Evolutionary conservation across 1,284 basidiomycete species (phyloP), one percentile per base, ranked within the genome.

Genomic region (Peniophora sp.): DNA sequence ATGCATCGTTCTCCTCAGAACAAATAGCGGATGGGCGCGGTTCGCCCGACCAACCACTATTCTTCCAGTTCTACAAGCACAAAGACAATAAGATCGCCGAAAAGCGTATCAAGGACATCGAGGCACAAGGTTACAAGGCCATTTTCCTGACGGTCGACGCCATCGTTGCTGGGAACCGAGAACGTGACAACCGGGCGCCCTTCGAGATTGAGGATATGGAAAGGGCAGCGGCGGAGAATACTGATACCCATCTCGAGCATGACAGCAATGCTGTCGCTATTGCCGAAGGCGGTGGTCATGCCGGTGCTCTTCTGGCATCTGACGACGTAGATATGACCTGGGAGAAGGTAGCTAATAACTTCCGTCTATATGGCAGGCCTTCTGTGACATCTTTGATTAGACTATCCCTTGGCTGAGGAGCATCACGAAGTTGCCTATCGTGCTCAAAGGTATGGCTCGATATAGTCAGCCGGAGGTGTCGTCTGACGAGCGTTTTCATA

Each of bases 91-190:
- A 68, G 3, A 72, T 80, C 23, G 89, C 92, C 1, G 81, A 82
- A 58, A 76, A 81, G 55, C 82, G 89, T 35, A 76, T 97, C 32
- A 74, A 73, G 41, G 83, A 89, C 54, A 77, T 92, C 20, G 84
- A 89, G 57, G 61, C 65, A 17, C 68, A 87, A 10, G 89, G 89
- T 0, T 91, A 87, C 66, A 89, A 84, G 50, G 92, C 91, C 1
- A 89, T 97, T 50, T 91, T 92, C 66, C 69, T 97, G 44, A 97
- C 94, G 0, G 93, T 95, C 2, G 94, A 97, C 69, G 92, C 92
- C 6, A 76, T 91, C 3, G 82, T 91, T 8, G 78, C 89, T 6
- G 89, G 92, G 12, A 93, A 94, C 62, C 77, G 93, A 38, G 94
- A 97, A 67, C 69, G 81, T 45, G 93, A 97, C 59, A 78, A 82